Evolutionary conservation across 306 rosid genomes (phyloP).

Genomic region (Castanospermum australe): DNA sequence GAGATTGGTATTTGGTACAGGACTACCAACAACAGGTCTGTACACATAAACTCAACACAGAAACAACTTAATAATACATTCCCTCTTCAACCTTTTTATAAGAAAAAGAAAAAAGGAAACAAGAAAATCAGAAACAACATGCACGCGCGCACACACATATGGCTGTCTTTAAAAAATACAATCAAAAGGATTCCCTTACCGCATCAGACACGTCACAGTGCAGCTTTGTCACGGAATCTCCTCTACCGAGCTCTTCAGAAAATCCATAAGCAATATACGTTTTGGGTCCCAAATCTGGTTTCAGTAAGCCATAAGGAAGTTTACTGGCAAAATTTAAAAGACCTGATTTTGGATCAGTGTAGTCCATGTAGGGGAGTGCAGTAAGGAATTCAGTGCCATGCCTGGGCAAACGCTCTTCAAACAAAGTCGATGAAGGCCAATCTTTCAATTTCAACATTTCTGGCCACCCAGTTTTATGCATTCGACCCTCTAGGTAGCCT

Average conservation of each 20-base stretch:
- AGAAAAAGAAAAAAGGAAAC: not conserved
- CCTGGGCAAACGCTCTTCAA: slow-evolving; percentile 63
- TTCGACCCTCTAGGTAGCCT: slow-evolving; percentile 52
- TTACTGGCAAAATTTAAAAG: slow-evolving; percentile 49
- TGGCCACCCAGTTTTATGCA: slow-evolving; percentile 43
- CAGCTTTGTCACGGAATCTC: slow-evolving; percentile 59
- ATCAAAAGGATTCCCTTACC: slow-evolving; percentile 32
- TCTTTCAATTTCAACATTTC: slow-evolving; percentile 59
- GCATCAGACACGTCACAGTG: slow-evolving; percentile 63
- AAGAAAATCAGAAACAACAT: not conserved
- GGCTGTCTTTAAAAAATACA: not conserved
- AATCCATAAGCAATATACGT: slow-evolving; percentile 57
- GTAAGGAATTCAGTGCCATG: slow-evolving; percentile 44
- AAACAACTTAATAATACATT: not conserved
- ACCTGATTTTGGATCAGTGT: slow-evolving; percentile 53
- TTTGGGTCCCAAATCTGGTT: slow-evolving; percentile 63
- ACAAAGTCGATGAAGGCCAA: slow-evolving; percentile 56
- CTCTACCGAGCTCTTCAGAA: slow-evolving; percentile 54
- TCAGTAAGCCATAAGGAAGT: slow-evolving; percentile 42
- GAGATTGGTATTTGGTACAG: not conserved
- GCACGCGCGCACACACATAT: not conserved
- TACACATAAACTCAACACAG: not conserved
- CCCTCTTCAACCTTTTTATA: not conserved
- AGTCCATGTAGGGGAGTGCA: slow-evolving; percentile 55
- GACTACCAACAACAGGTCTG: slow-evolving; percentile 1